Percentiles rank a stretch among this genome's conserved stretches.
phyloP scores from a whole-genome alignment of 2,329 filamentous ascomycete genomes.

The Fulvia fulva region DNA sequence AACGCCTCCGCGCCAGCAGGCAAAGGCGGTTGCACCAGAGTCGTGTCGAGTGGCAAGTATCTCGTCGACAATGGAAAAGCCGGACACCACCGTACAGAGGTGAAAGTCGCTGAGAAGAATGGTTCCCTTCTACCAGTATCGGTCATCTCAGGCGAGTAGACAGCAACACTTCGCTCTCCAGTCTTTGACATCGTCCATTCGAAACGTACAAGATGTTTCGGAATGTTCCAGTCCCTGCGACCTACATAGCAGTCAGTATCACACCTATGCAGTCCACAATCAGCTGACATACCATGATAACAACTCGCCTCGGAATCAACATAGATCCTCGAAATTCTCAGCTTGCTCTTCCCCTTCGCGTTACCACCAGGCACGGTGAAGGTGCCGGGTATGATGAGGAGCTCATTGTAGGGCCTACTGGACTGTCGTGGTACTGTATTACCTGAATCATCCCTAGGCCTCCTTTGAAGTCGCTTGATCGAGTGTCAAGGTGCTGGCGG shows the following conservation, averaged over 20 bases:
- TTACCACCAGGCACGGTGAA: slow-evolving; percentile 1
- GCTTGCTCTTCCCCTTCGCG: not conserved
- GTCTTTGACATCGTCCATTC: slow-evolving; percentile 1
- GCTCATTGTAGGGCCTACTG: slow-evolving; percentile 6
- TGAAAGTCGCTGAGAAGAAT: slow-evolving; percentile 5
- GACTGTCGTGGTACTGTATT: not conserved
- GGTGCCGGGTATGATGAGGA: slow-evolving; percentile 1
- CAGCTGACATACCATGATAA: not conserved
- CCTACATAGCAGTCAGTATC: not conserved
- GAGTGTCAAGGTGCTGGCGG: not conserved
- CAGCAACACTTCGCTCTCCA: slow-evolving; percentile 1
- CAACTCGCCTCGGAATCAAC: not conserved
- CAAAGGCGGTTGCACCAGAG: slow-evolving; percentile 6
- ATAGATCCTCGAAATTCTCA: slow-evolving; percentile 5
- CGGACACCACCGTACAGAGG: slow-evolving; percentile 1
- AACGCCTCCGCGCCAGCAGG: not conserved
- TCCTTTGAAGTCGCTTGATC: slow-evolving; percentile 6
- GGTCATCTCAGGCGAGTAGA: not conserved
- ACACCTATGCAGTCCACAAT: not conserved
- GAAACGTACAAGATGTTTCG: slow-evolving; percentile 5
- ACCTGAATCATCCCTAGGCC: not conserved
- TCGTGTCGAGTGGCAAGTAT: not conserved
- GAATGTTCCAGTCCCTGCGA: slow-evolving; percentile 6
- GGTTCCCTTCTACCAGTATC: not conserved
- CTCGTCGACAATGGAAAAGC: slow-evolving; percentile 1